Base-by-base conservation (phyloP, 2,329 filamentous ascomycete genomes). In the Neophaeococcomyces mojaviensis region DNA sequence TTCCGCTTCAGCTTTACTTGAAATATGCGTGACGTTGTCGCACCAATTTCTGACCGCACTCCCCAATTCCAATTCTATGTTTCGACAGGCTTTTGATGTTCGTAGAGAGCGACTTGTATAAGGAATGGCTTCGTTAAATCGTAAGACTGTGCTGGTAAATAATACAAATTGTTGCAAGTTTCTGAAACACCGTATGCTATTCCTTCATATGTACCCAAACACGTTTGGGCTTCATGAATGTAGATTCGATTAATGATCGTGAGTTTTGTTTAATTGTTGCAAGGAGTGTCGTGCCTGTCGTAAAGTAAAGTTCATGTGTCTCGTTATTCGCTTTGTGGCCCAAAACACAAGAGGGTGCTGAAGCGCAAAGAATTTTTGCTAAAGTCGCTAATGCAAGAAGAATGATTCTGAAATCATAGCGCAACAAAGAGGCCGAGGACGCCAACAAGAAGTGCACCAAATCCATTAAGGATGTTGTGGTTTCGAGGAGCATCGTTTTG, bases 401-500 rank as follows among this genome's bases (percentile, higher is more conserved):
- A 43, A 24, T 16, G 16, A 18, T 18, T 20, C 28, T n/a, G 20
- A 13, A 15, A 24, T 33, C 33, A 46, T 18, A 40, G 15, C 12
- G 28, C 24, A 46, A 28, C 44, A 24, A 46, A 39, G 35, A 46
- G 30, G 13, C 44, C 61, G 54, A 68, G 61, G 20, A 64, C 67
- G 38, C 68, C 58, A 19, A 62, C 55, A 26, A 67, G 58, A n/a
- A 64, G 67, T 24, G 64, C 66, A 5, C 67, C 66, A 28, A 70
- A 45, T 52, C 69, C 60, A n/a, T 61, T 61, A 16, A 63, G 48
- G 36, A 68, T 54, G 51, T 65, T 52, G 13, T 58, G 56, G 13
- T 62, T 49, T 10, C 60, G 55, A 2, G 62, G 60, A 10, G 55
- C 62, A 41, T 58, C 63, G 10, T 65, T 66, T 49, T 71, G 68